Base-by-base conservation (phyloP, 2,329 filamentous ascomycete species). In the Arthrobotrys iridis region DNA sequence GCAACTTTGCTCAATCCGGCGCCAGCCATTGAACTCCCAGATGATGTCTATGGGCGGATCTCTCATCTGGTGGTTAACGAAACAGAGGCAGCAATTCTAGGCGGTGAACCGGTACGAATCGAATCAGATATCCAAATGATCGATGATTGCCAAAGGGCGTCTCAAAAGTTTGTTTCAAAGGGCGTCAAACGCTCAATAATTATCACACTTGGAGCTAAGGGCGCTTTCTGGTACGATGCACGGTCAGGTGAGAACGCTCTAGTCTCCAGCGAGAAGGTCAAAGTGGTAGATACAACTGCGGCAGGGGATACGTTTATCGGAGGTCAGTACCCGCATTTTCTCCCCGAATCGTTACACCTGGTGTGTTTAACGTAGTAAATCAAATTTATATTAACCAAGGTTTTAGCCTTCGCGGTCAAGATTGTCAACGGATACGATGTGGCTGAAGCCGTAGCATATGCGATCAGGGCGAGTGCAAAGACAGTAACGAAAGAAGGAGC, bases 261-360 rank as follows among this genome's bases (percentile, higher is more conserved):
- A 24, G 82, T 93, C 1, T 83, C 85, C 3, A 92, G 91, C 0
- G 85, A 87, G 76, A 90, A 91, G 82, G 90, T 92, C 15, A 83
- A 86, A 67, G 94, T 98, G 1, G 88, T 97, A 3, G 94, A 98
- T 82, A 98, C 94, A 0, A 98, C 94, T 5, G 94, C 91, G 1
- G 95, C 95, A 3, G 94, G 94, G 0, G 94, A 98, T 82, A 97
- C 94, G 0, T 97, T 97, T 83, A 92, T 96, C 3, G 94, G 95
- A 1, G 70, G 70, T 74, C 18, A n/a, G 70, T 74, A 24, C 8
- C 30, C 35, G 11, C 28, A 20, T 45, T 24, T 8, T 30, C 22
- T 15, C 22, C 30, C 18, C 20, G 15, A 26, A 13, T 28, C 13
- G 33, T 41, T 41, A 15, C 33, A 41, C 18, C 11, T 10, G 13